Percentiles rank a stretch among this genome's conserved stretches.
phyloP scores from a whole-genome alignment of 164 flowering plant species.

The Houttuynia cordata region DNA sequence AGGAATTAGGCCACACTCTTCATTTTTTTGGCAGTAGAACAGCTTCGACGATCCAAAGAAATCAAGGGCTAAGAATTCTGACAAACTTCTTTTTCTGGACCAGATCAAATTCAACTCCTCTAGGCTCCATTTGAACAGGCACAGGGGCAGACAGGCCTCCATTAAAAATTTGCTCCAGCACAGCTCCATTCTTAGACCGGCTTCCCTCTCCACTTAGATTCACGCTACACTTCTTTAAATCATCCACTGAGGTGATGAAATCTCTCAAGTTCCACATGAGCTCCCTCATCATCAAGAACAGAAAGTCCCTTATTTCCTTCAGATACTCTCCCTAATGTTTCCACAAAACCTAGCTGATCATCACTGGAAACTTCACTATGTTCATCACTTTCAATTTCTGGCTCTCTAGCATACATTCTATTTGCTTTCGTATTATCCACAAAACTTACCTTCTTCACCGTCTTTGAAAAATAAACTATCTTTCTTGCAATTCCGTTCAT shows the following conservation, averaged over 20 bases:
- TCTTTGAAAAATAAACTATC: conserved; percentile 14
- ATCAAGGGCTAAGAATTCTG: conserved; percentile 1
- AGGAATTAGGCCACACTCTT: neutral
- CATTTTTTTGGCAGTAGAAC: neutral
- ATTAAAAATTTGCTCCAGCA: neutral
- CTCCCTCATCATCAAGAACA: conserved; percentile 23
- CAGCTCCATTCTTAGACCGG: conserved; percentile 16
- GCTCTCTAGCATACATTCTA: neutral
- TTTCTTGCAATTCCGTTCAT: conserved; percentile 36
- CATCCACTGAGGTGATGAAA: conserved; percentile 24
- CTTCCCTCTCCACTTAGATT: conserved; percentile 1
- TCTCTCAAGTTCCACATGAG: conserved; percentile 26
- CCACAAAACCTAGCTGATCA: conserved; percentile 13
- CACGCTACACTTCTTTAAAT: neutral
- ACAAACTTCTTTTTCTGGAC: conserved; percentile 5
- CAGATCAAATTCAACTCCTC: conserved; percentile 18
- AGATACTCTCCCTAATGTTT: conserved; percentile 23
- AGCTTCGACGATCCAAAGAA: neutral
- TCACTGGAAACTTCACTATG: conserved; percentile 8
- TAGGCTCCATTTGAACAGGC: conserved; percentile 54
- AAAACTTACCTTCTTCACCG: conserved; percentile 24
- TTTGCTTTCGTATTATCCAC: conserved; percentile 12
- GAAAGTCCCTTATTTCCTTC: conserved; percentile 19
- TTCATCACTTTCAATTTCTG: conserved; percentile 4
- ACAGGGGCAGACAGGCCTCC: conserved; percentile 34